A percentile compares a stretch with the other conserved stretches of the same genome.
Evolutionary conservation across 345 rosid species (phyloP).

Genomic region (Boechera stricta): DNA sequence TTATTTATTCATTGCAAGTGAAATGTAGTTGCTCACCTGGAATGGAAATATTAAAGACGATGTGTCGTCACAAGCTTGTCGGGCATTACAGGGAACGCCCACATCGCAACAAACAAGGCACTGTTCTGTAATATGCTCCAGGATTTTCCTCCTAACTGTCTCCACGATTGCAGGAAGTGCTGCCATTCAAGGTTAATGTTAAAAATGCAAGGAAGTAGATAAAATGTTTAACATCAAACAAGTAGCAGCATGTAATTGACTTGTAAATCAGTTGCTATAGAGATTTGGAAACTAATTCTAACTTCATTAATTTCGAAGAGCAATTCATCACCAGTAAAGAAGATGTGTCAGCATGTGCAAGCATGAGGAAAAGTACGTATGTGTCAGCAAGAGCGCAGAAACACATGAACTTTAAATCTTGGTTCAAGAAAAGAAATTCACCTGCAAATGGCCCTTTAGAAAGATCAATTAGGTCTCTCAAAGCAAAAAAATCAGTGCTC

Average conservation of each 20-base stretch:
- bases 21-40: constrained; percentile 61
- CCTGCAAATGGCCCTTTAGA: constrained; percentile 99
- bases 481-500: constrained; percentile 87
- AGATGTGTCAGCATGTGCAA: constrained; percentile 16
- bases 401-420: not conserved
- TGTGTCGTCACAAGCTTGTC: constrained; percentile 88
- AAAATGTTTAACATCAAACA: constrained; percentile 11
- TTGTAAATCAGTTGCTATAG: constrained; percentile 28
- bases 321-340: constrained; percentile 16
- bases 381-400: constrained; percentile 5
- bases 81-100: constrained; percentile 84
- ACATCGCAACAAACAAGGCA: constrained; percentile 95
- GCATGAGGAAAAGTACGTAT: not conserved
- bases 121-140: constrained; percentile 87
- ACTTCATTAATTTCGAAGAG: constrained; percentile 16
- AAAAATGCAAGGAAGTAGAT: not conserved
- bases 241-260: constrained; percentile 5
- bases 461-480: constrained; percentile 92
- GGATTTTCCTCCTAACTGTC: constrained; percentile 71
- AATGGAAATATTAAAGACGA: constrained; percentile 93
- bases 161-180: constrained; percentile 85
- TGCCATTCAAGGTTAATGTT: constrained; percentile 49
- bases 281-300: constrained; percentile 9
- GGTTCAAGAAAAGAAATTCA: constrained; percentile 42
- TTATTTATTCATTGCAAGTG: not conserved